Base-by-base conservation (phyloP, 2,329 filamentous ascomycete species). In the Colletotrichum sojae region DNA sequence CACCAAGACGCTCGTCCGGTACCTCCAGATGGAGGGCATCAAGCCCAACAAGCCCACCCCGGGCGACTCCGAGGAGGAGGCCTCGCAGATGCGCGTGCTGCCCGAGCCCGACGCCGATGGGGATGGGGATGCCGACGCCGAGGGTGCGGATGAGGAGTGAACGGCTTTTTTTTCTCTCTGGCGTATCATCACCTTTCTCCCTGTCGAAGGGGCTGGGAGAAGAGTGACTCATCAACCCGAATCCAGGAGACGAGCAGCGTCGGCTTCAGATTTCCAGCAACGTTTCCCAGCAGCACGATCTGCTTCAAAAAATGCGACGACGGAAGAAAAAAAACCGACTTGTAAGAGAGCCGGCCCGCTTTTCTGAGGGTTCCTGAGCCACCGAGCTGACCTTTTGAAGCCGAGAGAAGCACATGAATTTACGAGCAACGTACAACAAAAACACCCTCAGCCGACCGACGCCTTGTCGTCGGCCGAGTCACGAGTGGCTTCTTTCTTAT, bases 11-110 rank as follows among this genome's bases (percentile, higher is more conserved):
- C 67, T 69, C 20, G 67, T 69, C 22, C 67, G 67, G 13, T 69
- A 69, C 9, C 45, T 69, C n/a, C 67, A 69, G 56, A 66, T 69
- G 62, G 62, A 69, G 63, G 67, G 67, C 18, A 53, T 69, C 62
- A 69, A 69, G 63, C 67, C 67, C 25, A 69, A 66, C 55, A 69
- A 69, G 63, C 67, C 67, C 43, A 55, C 67, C 4, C 62, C 67
- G 52, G 67, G 67, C 43, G 67, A 69, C 51, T 69, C 67, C 10
- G 67, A 69, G 56, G 67, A 69, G 56, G 67, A 67, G 43, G 67
- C 67, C n/a, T 66, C 63, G 22, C 56, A 55, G 22, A 43, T 69
- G 51, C 55, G 67, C 31, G 67, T 69, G 12, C 36, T 69, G 25
- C 55, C 63, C 6, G 67, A 69, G 39, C 51, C 56, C 9, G 67